Base-by-base conservation (phyloP, 1,284 basidiomycete species). In the Sporisorium exsertum region DNA sequence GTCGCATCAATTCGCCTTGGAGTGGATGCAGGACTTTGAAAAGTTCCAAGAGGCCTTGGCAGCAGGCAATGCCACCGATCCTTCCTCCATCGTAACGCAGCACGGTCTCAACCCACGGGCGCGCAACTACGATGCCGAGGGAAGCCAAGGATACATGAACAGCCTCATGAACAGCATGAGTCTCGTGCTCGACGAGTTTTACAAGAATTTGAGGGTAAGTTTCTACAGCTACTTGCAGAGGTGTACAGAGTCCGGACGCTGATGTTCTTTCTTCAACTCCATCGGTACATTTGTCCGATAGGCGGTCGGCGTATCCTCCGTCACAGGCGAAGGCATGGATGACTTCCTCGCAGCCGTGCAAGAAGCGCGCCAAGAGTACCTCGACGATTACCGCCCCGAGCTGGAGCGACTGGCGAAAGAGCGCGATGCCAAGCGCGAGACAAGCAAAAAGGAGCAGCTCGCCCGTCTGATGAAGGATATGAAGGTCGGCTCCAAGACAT, bases 121-220 rank as follows among this genome's bases (percentile, higher is more conserved):
- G 12, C 73, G 76, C n/a, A 56, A 72, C 42, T 58, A 50, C 37
- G 64, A 69, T 16, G 53, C 53, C 5, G 67, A 73, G 46, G 71
- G 72, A 12, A 89, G 91, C 10, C 93, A 93, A 55, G 96, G 93
- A 49, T 99, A 98, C 86, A 97, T 98, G 94, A 97, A 94, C 86
- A 95, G 94, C 83, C 88, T 99, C 72, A 99, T 99, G 96, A 95
- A 97, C 81, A 95, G 93, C 84, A 99, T 99, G 97, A 95, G 94
- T 85, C 88, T 99, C 52, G 95, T 99, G 8, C 87, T 99, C 62
- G 97, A 99, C 84, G 97, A 99, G 85, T 99, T 99, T 83, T 99
- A 99, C 88, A 94, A 95, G 86, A 93, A 97, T 80, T 87, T 99
- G 51, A 93, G 93, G 88, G 40, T 43, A n/a, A 43, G 40, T 83